phyloP scores from a whole-genome alignment of 192 early-diverging fungal species.

The Paraglomus occultum region DNA sequence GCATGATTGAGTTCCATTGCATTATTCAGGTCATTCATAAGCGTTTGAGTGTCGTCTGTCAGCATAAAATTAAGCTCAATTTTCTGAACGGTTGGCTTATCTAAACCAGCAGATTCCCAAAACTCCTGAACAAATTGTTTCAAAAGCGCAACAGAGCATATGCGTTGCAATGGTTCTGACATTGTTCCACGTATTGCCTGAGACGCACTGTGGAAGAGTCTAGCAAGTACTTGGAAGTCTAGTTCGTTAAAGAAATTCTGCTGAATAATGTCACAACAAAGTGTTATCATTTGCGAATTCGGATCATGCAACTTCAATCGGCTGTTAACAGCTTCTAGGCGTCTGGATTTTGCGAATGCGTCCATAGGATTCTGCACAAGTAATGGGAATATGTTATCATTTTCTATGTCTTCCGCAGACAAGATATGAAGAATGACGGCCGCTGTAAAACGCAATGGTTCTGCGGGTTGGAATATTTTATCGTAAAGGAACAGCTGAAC shows the following conservation, averaged over 20 bases:
- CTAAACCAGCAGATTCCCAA: not conserved
- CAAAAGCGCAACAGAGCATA: slow-evolving; percentile 19
- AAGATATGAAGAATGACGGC: slow-evolving; percentile 5
- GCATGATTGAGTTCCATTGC: not conserved
- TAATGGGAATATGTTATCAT: not conserved
- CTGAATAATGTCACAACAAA: slow-evolving; percentile 29
- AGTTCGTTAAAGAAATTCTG: slow-evolving; percentile 13
- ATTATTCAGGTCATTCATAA: slow-evolving; percentile 18
- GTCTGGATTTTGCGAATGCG: not conserved
- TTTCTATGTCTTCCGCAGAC: not conserved
- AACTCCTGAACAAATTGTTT: slow-evolving; percentile 28
- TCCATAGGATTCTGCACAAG: not conserved
- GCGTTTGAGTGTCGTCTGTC: not conserved
- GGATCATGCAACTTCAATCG: not conserved
- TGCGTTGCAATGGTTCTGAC: slow-evolving; percentile 10
- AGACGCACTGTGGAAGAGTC: not conserved
- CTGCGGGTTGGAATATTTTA: slow-evolving; percentile 6
- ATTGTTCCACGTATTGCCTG: not conserved
- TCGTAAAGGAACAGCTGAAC: slow-evolving; percentile 4
- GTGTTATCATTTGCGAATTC: slow-evolving; percentile 8
- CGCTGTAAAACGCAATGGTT: not conserved
- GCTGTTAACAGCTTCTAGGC: slow-evolving; percentile 18
- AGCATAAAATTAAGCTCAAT: slow-evolving; percentile 1
- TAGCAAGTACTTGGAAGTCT: not conserved
- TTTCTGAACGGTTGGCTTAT: not conserved